Evolutionary conservation across 192 early-diverging fungal species (phyloP).

Genomic region (Coemansia sp.): DNA sequence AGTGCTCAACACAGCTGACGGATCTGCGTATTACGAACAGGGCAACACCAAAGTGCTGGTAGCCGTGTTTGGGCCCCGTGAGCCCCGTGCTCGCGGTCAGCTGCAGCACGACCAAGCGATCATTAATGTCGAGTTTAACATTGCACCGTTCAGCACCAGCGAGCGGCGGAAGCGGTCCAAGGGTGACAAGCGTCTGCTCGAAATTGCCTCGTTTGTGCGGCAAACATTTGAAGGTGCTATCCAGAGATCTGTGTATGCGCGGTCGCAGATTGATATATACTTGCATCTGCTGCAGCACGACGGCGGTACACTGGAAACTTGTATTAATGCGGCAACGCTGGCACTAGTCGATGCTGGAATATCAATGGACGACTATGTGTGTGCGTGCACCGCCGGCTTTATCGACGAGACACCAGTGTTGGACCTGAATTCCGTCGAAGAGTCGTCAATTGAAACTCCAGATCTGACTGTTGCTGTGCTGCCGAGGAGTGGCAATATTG

Average conservation of each 20-base stretch:
- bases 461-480: constrained; percentile 83
- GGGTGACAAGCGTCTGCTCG: constrained; percentile 86
- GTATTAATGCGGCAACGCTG: constrained; percentile 81
- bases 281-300: constrained; percentile 92
- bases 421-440: constrained; percentile 89
- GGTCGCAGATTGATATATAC: constrained; percentile 91
- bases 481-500: constrained; percentile 79
- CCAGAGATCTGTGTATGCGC: constrained; percentile 66
- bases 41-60: constrained; percentile 94
- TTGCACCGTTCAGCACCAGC: constrained; percentile 87
- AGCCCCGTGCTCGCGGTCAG: constrained; percentile 58
- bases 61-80: constrained; percentile 89
- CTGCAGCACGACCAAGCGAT: constrained; percentile 68
- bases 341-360: constrained; percentile 80
- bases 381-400: constrained; percentile 84
- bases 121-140: constrained; percentile 86
- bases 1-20: constrained; percentile 82
- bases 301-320: constrained; percentile 76
- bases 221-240: constrained; percentile 93
- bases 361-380: constrained; percentile 79
- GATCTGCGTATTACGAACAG: constrained; percentile 91
- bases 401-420: constrained; percentile 66
- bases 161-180: constrained; percentile 82
- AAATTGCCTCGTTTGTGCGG: constrained; percentile 78
- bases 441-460: constrained; percentile 75